These are phyloP conservation scores for Olyra latifolia DNA, from an alignment of 176 grass and related monocot species.

Conservation along the genomic window DNA sequence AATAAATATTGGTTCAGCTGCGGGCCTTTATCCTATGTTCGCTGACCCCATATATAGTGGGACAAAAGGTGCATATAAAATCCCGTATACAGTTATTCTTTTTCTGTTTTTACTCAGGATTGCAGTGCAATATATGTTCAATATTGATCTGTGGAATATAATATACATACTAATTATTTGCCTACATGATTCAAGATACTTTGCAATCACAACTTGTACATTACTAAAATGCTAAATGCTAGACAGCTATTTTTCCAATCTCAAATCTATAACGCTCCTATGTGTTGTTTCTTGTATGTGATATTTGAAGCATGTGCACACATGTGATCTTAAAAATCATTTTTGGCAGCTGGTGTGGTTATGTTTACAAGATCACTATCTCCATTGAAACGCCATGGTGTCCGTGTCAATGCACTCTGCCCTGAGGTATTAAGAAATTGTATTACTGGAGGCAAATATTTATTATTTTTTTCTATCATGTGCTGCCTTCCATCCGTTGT, in stretches of 20 bases:
- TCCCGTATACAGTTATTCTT: slow-evolving; percentile 5
- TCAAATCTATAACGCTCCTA: not conserved
- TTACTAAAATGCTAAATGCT: not conserved
- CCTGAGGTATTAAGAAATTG: slow-evolving; percentile 72
- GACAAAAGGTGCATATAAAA: slow-evolving; percentile 72
- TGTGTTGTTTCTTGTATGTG: not conserved
- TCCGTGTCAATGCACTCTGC: slow-evolving; percentile 93
- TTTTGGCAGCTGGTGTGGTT: slow-evolving; percentile 80
- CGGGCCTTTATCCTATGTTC: slow-evolving; percentile 78
- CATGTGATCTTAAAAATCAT: slow-evolving; percentile 25
- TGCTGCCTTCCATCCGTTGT: not conserved
- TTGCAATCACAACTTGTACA: not conserved
- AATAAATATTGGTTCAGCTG: slow-evolving; percentile 93
- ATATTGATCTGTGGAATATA: slow-evolving; percentile 17
- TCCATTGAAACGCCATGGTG: slow-evolving; percentile 67
- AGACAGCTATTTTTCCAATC: not conserved
- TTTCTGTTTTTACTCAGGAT: not conserved
- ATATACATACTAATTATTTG: slow-evolving; percentile 3
- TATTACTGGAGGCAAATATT: slow-evolving; percentile 13
- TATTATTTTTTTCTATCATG: slow-evolving; percentile 19
- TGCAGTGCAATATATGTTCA: not conserved
- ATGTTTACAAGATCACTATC: slow-evolving; percentile 91
- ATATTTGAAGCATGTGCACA: not conserved
- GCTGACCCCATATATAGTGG: slow-evolving; percentile 77
- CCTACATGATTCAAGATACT: not conserved